phyloP scores from a whole-genome alignment of 805 yeast genomes.

The Martiniozyma abietophila region DNA sequence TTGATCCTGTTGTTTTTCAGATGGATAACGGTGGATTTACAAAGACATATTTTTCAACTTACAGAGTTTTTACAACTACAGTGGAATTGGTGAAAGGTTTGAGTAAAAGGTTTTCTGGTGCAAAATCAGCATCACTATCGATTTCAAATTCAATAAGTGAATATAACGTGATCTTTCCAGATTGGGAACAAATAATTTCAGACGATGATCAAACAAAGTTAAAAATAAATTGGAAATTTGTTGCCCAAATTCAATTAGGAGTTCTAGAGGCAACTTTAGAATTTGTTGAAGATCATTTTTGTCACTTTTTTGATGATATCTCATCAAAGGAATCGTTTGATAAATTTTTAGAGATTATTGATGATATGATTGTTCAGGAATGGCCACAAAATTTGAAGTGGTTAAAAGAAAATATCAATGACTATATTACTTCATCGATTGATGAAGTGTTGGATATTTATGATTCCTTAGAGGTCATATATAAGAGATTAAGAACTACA shows the following conservation, averaged over 20 bases:
- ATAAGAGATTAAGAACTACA: constrained; percentile 56
- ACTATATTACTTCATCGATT: too few relatives aligned
- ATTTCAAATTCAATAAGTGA: constrained; percentile 23
- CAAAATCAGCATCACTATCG: constrained; percentile 51
- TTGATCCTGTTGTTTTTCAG: constrained; percentile 28
- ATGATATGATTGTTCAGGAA: constrained; percentile 47
- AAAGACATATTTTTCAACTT: constrained; percentile 60
- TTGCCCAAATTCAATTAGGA: constrained; percentile 74
- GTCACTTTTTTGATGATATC: constrained; percentile 65
- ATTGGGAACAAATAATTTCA: constrained; percentile 41
- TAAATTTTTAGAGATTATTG: constrained; percentile 56
- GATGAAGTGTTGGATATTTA: constrained; percentile 18
- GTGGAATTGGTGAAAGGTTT: constrained; percentile 41
- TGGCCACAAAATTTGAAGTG: constrained; percentile 34
- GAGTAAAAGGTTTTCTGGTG: constrained; percentile 48
- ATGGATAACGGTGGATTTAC: constrained; percentile 61
- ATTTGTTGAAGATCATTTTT: constrained; percentile 62
- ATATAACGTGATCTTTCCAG: constrained; percentile 29
- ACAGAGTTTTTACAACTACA: constrained; percentile 57
- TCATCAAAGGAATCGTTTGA: constrained; percentile 50
- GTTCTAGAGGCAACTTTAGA: constrained; percentile 67
- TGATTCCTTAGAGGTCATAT: constrained; percentile 31
- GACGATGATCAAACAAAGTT: constrained; percentile 27
- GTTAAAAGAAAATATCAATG: constrained; percentile 16
- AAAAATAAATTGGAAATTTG: constrained; percentile 53